Conservation (phyloP, 1,284 basidiomycete species). For the Caloboletus firmus region DNA sequence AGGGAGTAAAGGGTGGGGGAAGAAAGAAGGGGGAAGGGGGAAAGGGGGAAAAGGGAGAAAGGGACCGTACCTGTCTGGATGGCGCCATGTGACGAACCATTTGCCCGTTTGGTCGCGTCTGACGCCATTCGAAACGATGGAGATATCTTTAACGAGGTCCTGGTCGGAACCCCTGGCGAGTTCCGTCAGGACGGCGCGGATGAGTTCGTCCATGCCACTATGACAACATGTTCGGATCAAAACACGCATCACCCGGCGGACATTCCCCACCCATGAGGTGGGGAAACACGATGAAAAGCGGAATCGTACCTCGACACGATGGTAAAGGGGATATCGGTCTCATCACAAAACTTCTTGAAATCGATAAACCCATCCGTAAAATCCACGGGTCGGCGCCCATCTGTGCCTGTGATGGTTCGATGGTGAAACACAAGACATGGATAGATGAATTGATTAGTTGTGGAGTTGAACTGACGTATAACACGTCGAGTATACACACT, state of each 20-base stretch:
- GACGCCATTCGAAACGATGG: constrained; percentile 90
- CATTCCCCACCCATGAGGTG: constrained; percentile 3
- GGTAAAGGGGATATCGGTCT: constrained; percentile 78
- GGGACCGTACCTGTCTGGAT: constrained; percentile 71
- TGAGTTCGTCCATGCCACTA: constrained; percentile 90
- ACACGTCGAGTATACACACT: constrained; percentile 13
- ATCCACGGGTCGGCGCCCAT: constrained; percentile 51
- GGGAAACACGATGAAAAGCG: not conserved
- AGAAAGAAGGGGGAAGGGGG: too few species aligned
- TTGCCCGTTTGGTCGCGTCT: constrained; percentile 57
- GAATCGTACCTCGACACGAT: constrained; percentile 81
- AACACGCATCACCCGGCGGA: not conserved
- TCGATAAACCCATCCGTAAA: constrained; percentile 87
- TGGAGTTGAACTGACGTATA: not conserved
- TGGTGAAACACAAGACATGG: not conserved
- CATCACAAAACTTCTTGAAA: constrained; percentile 82
- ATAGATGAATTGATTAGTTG: constrained; percentile 2
- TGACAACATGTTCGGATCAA: constrained; percentile 4
- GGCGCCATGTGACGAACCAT: constrained; percentile 87
- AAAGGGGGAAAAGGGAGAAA: not conserved
- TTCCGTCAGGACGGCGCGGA: constrained; percentile 82
- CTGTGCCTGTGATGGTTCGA: constrained; percentile 7
- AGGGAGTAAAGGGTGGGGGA: too few species aligned
- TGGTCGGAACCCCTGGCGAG: constrained; percentile 59
- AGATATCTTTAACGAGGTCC: constrained; percentile 72